Evolutionary conservation across 352 stramenopile species (phyloP), one percentile per base, ranked within the genome.

Genomic region (Phytophthora megakarya): DNA sequence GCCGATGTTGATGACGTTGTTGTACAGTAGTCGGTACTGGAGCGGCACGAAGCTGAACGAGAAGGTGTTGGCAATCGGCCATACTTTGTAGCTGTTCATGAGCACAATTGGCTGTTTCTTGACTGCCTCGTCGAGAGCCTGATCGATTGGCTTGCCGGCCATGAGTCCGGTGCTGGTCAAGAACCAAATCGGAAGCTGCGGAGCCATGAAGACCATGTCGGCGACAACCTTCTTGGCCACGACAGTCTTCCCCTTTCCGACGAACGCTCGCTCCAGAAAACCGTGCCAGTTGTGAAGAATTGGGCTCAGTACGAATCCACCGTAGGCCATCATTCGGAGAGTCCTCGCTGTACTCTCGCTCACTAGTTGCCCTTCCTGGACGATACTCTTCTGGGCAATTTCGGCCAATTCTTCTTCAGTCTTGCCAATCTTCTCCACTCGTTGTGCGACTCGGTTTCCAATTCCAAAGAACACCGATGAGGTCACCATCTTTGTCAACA

Each of bases 221-320:
- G 63, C 37, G 35, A 71, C 60, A 16, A 73, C 65, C 26, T 76
- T 76, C 51, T 76, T 70, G 25, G 45, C 58, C 15, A 51, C 58
- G 5, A 64, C 60, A 12, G 72, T 19, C 30, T 60, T 61, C 3
- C 58, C 69, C 7, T 59, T 56, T 35, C 63, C 67, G 22, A 46
- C 22, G 39, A 73, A 58, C 3, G 65, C 45, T 3, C 58, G 42
- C 63, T 97, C 91, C 35, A 98, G 75, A 16, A 89, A 46, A 32
- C 87, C 77, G 70, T 96, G 97, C 67, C 96, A 98, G 26, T 79
- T 92, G 73, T 98, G 89, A 72, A 93, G 93, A 38, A 80, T 75
- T 1, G 90, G 89, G 21, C 89, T 88, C 67, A 96, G 83, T 23
- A 96, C 61, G 47, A 93, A 66, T 5, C 93, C 81, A 32, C 89